phyloP scores from a whole-genome alignment of 768 basidiomycete genomes.

The Panus rudis region DNA sequence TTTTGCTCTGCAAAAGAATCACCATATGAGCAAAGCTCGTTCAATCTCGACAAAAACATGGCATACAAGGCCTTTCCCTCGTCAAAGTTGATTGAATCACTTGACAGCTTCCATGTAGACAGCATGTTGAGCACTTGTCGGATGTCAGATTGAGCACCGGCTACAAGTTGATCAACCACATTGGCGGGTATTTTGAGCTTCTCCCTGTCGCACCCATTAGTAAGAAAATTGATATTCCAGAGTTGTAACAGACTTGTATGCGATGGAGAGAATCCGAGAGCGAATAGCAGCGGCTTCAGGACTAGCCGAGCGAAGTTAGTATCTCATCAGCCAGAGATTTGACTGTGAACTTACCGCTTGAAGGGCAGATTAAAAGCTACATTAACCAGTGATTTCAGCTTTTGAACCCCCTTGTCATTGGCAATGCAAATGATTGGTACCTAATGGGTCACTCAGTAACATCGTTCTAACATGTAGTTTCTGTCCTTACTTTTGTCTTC shows the following conservation, averaged over 20 bases:
- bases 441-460: conserved; percentile 34
- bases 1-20: conserved; percentile 46
- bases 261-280: conserved; percentile 81
- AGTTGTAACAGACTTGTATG: conserved; percentile 64
- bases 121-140: conserved; percentile 97
- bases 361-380: conserved; percentile 76
- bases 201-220: conserved; percentile 46
- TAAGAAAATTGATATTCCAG: background rate
- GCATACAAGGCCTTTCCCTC: conserved; percentile 87
- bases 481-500: conserved; percentile 68
- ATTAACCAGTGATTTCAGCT: conserved; percentile 76
- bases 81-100: conserved; percentile 78
- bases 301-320: conserved; percentile 32
- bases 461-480: background rate
- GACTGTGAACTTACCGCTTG: conserved; percentile 48
- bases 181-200: conserved; percentile 88
- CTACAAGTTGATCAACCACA: conserved; percentile 87
- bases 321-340: background rate
- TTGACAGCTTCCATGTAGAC: conserved; percentile 92
- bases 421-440: conserved; percentile 97
- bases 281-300: conserved; percentile 72
- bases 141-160: conserved; percentile 89
- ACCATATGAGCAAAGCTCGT: background rate
- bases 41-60: conserved; percentile 9
- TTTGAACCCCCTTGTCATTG: conserved; percentile 81